Base-by-base conservation (phyloP, 228 moss, liverwort and hornwort species). In the Sphagnum magellanicum region DNA sequence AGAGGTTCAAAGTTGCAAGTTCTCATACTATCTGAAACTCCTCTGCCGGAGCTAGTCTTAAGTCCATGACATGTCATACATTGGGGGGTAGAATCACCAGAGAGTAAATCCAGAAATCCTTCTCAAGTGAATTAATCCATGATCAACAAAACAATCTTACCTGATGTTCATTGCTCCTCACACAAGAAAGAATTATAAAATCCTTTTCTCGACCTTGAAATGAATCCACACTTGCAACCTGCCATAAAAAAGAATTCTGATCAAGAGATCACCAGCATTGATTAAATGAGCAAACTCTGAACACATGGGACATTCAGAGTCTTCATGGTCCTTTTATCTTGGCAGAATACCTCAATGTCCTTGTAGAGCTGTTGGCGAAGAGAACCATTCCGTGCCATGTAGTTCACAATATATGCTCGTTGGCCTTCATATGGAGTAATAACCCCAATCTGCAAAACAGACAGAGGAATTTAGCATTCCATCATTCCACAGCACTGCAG, bases 341-440 rank as follows among this genome's bases (percentile, higher is more conserved):
- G 11, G 51, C 12, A 15, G 46, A 58, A 59, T 69, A 81, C 85
- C 81, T 88, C 88, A 60, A 88, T 88, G 51, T 88, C 88, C 55
- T 88, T 88, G 69, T 88, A 88, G 52, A 88, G 67, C 65, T 88
- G 88, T 72, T 88, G 88, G 53, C 88, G 81, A 1, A 88, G 74
- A 13, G 84, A 84, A 50, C 88, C 88, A 74, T 88, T 81, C 60
- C 88, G 77, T 63, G 88, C 84, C 88, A 88, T 88, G 67, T 88
- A 81, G 71, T 88, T 88, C 52, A 88, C 88, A 74, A 88, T 88
- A 69, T 84, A 88, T 8, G 88, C 88, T 50, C 87, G 87, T 55
- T 87, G 87, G 8, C 87, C 87, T 70, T 87, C 87, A 72, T 87
- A 87, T 10, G 88, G 88, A 8, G 88, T 88, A 61, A 88, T 88